phyloP scores from a whole-genome alignment of 1,284 basidiomycete species.

The Microbotryum intermedium region DNA sequence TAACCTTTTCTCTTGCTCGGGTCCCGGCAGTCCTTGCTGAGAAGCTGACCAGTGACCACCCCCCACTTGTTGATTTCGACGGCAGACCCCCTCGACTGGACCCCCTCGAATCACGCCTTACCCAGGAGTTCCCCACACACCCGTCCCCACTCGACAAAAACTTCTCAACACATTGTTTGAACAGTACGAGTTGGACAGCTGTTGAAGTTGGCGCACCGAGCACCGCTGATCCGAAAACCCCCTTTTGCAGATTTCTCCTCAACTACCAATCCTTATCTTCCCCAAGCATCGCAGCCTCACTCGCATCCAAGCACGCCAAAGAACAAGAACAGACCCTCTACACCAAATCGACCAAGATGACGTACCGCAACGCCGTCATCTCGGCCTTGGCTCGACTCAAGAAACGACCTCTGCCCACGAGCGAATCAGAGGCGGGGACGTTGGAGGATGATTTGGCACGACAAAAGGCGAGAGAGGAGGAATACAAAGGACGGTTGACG shows the following conservation, averaged over 20 bases:
- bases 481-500: constrained; percentile 15
- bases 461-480: background rate
- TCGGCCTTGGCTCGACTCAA: constrained; percentile 62
- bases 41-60: background rate
- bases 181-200: constrained; percentile 46
- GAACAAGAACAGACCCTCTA: constrained; percentile 69
- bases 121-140: constrained; percentile 55
- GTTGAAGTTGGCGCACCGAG: background rate
- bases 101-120: constrained; percentile 58
- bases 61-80: no score
- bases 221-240: background rate
- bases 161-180: constrained; percentile 49
- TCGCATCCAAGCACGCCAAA: constrained; percentile 53
- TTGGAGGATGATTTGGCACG: constrained; percentile 53
- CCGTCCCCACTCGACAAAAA: constrained; percentile 57
- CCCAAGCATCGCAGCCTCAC: constrained; percentile 6
- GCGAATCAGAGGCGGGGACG: constrained; percentile 72
- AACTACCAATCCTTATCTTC: constrained; percentile 27
- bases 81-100: constrained; percentile 44
- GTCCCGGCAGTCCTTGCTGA: background rate
- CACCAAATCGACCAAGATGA: constrained; percentile 57
- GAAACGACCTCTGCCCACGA: constrained; percentile 56
- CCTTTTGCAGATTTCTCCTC: constrained; percentile 17
- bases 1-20: constrained; percentile 5
- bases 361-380: constrained; percentile 71